A percentile compares a stretch with the other conserved stretches of the same genome.
Evolutionary conservation across 75 land plant species (phyloP).

Genomic region (Cupressus sempervirens): DNA sequence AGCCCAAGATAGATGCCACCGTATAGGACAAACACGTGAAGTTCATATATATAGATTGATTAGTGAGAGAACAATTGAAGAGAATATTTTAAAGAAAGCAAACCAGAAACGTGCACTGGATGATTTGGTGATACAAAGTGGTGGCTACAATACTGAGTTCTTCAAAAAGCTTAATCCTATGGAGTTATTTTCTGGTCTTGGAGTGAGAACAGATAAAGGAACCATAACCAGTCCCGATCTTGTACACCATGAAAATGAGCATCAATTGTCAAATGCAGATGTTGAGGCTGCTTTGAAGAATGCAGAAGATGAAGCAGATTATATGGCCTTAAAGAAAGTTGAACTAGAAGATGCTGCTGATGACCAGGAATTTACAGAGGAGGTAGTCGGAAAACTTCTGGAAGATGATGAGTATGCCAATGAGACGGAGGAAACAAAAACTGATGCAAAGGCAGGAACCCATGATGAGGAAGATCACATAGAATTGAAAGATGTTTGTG

Average conservation of each 20-base stretch:
- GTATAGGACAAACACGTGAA: conserved; percentile 99
- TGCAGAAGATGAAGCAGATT: conserved; percentile 99
- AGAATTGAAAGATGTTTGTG: conserved; percentile 15
- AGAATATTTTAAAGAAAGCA: conserved; percentile 96
- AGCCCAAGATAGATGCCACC: conserved; percentile 98
- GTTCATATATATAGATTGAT: conserved; percentile 94
- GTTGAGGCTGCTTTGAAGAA: conserved; percentile 89
- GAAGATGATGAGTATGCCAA: conserved; percentile 86
- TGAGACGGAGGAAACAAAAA: conserved; percentile 55
- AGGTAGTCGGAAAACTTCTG: conserved; percentile 45
- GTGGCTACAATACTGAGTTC: conserved; percentile 96
- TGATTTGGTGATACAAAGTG: conserved; percentile 99
- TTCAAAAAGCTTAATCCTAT: conserved; percentile 96
- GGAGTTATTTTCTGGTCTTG: conserved; percentile 87
- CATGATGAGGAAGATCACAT: conserved; percentile 38
- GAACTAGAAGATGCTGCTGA: conserved; percentile 96
- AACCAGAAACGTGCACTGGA: conserved; percentile 97
- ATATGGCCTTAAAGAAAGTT: conserved; percentile 97
- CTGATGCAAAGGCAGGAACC: conserved; percentile 22
- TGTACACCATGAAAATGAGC: conserved; percentile 20
- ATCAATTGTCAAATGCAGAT: conserved; percentile 63
- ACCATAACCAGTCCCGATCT: neutral
- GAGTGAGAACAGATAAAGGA: conserved; percentile 16
- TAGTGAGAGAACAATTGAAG: conserved; percentile 98
- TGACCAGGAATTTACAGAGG: conserved; percentile 93